These are phyloP conservation scores for Cladophialophora exuberans DNA, from an alignment of 2,329 filamentous ascomycete species.

Conservation along the genomic window DNA sequence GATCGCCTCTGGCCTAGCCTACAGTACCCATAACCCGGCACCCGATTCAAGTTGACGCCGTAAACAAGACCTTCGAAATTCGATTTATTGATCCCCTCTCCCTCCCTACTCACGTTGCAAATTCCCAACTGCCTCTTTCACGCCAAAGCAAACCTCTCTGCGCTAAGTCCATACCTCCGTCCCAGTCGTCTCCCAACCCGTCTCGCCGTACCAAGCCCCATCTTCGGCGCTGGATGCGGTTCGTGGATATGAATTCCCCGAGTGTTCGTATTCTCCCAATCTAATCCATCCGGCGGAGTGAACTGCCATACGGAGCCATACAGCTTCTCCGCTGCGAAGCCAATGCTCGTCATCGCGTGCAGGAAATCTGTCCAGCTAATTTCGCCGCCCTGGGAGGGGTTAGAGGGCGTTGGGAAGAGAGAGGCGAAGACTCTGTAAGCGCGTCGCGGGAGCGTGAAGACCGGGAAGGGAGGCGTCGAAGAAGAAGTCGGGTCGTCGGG, in stretches of 20 bases:
- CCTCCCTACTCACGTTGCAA: not conserved
- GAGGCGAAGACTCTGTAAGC: conserved; percentile 48
- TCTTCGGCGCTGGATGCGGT: conserved; percentile 59
- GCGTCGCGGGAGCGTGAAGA: conserved; percentile 42
- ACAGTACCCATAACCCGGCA: too few relatives aligned
- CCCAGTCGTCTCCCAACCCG: conserved; percentile 54
- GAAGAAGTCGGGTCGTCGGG: not conserved
- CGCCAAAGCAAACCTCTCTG: conserved; percentile 11
- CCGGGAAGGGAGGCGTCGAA: conserved; percentile 38
- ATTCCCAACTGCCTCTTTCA: conserved; percentile 4
- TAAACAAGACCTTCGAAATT: conserved; percentile 6
- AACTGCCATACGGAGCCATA: conserved; percentile 67
- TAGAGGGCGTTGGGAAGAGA: conserved; percentile 45
- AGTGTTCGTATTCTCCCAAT: conserved; percentile 39
- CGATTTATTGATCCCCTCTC: not conserved
- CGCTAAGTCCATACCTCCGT: conserved; percentile 49
- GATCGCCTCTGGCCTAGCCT: too few relatives aligned
- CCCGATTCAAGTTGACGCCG: too few relatives aligned
- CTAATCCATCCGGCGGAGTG: conserved; percentile 42
- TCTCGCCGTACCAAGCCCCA: conserved; percentile 53
- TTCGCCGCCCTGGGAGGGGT: conserved; percentile 51
- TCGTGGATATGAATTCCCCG: conserved; percentile 64
- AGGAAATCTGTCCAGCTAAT: conserved; percentile 59
- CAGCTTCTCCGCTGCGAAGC: conserved; percentile 59
- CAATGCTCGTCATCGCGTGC: conserved; percentile 54